Evolutionary conservation across 75 land plant species (phyloP).

Genomic region (Picea glauca): DNA sequence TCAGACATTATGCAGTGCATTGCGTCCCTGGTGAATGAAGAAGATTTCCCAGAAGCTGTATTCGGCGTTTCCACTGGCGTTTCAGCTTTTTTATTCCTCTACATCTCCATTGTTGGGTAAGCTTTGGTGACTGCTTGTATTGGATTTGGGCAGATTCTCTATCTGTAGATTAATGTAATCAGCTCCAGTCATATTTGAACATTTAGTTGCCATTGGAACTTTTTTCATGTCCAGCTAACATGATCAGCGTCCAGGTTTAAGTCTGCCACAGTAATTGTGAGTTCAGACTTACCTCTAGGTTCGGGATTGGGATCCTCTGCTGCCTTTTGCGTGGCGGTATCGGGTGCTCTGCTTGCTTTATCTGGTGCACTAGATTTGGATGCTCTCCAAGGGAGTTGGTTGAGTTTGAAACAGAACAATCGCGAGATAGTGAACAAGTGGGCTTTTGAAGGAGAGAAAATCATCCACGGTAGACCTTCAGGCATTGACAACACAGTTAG

Average conservation of each 20-base stretch:
- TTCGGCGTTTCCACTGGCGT: constrained; percentile 59
- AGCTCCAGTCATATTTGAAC: neutral
- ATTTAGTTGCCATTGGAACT: neutral
- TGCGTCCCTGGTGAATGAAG: constrained; percentile 39
- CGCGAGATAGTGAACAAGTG: constrained; percentile 79
- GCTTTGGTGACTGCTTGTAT: neutral
- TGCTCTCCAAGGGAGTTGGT: constrained; percentile 28
- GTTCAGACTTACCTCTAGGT: constrained; percentile 84
- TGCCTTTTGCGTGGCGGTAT: constrained; percentile 68
- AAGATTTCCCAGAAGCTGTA: constrained; percentile 49
- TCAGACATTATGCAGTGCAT: constrained; percentile 18
- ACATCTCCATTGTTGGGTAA: constrained; percentile 75
- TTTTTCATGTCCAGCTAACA: neutral
- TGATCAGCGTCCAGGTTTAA: constrained; percentile 40
- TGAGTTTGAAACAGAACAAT: constrained; percentile 29
- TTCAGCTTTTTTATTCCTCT: constrained; percentile 71
- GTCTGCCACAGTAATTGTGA: constrained; percentile 56
- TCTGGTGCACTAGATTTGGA: constrained; percentile 35
- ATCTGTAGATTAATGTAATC: neutral
- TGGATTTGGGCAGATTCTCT: neutral
- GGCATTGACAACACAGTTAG: constrained; percentile 97
- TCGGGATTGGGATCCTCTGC: constrained; percentile 96
- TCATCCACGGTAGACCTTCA: constrained; percentile 95
- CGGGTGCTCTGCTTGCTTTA: constrained; percentile 67
- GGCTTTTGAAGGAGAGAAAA: constrained; percentile 98